A percentile compares a stretch with the other conserved stretches of the same genome.
These are phyloP conservation scores for Ballota nigra DNA, from an alignment of 257 asterid species.

Conservation along the genomic window DNA sequence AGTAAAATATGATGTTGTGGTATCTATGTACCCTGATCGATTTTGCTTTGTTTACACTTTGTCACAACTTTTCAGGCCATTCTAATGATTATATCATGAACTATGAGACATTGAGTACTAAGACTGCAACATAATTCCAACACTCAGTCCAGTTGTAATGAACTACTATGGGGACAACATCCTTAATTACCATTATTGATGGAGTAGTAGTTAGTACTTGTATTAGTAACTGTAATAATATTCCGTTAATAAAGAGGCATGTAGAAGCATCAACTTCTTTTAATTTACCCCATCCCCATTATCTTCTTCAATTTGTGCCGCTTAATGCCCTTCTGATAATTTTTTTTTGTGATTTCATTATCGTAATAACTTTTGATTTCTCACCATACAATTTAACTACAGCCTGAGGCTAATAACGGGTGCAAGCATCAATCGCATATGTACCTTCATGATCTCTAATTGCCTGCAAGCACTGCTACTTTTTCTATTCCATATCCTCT, in stretches of 20 bases:
- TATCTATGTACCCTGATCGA: neutral
- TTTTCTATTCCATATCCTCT: conserved; percentile 5
- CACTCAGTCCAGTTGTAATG: conserved; percentile 3
- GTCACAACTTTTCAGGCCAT: neutral
- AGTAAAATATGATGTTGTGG: neutral
- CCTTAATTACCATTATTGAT: conserved; percentile 4
- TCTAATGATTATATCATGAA: neutral
- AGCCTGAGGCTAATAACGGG: neutral
- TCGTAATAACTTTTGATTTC: neutral
- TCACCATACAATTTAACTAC: neutral
- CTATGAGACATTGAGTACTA: neutral
- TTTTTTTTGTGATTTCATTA: neutral
- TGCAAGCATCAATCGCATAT: neutral
- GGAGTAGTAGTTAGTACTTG: neutral
- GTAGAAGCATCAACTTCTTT: neutral
- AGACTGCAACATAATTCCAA: neutral
- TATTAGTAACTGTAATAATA: neutral
- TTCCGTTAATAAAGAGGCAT: neutral
- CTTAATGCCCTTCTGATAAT: neutral
- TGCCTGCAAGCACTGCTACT: neutral
- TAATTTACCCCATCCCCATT: neutral
- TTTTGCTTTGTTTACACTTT: neutral
- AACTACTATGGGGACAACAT: conserved; percentile 1
- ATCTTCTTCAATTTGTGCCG: neutral
- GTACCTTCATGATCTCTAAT: neutral